These are phyloP conservation scores for Coffea canephora DNA, from an alignment of 257 asterid species.

Conservation along the genomic window DNA sequence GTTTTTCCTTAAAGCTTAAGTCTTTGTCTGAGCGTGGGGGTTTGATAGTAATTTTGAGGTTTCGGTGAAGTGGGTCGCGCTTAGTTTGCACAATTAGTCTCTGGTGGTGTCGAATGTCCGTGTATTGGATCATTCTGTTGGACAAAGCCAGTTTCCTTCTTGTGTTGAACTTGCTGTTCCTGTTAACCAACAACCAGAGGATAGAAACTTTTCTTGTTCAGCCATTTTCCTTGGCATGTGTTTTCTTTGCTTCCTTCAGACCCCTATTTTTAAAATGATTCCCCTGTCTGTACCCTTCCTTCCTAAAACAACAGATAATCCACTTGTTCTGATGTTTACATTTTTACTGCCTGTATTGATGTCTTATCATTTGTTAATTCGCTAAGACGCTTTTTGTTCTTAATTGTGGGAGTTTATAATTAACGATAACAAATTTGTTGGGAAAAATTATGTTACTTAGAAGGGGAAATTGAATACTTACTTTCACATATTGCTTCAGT, in stretches of 20 bases:
- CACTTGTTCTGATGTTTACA: neutral
- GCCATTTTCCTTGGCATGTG: constrained; percentile 10
- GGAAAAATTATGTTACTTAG: neutral
- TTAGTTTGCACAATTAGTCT: neutral
- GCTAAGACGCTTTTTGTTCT: neutral
- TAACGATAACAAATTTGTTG: neutral
- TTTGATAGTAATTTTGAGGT: neutral
- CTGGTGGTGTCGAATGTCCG: neutral
- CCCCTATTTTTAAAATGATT: neutral
- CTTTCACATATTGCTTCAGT: neutral
- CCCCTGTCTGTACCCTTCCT: neutral
- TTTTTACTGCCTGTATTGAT: neutral
- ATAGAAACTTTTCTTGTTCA: constrained; percentile 5
- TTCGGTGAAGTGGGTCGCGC: neutral
- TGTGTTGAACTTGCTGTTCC: constrained; percentile 3
- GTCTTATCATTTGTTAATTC: neutral
- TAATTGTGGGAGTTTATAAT: neutral
- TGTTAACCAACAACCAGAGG: constrained; percentile 1
- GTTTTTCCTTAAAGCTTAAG: neutral
- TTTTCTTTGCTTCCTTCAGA: neutral
- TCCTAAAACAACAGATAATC: neutral
- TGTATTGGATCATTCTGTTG: neutral
- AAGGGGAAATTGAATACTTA: neutral
- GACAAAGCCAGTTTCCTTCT: neutral
- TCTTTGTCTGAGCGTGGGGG: neutral